Base-by-base conservation (phyloP, 2,329 filamentous ascomycete species). In the Neoarthrinium moseri region DNA sequence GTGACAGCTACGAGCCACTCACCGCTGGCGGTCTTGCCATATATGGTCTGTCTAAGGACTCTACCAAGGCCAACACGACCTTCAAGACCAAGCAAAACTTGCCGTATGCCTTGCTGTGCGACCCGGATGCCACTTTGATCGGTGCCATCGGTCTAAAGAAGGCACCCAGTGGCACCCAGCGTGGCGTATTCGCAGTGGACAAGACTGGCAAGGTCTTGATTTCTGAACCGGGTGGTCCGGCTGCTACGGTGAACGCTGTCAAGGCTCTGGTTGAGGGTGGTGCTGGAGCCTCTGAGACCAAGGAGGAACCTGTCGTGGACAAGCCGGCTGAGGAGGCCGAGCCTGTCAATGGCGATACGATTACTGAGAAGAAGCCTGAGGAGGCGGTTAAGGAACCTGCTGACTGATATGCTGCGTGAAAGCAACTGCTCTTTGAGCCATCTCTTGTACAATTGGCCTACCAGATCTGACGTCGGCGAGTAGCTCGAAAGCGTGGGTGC, bases 51-150 rank as follows among this genome's bases (percentile, higher is more conserved):
- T 95, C 89, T 51, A 81, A 81, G 56, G 94, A 97, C 72, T 87
- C 84, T 38, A 84, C 90, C 59, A 95, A 94, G 71, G 83, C 90
- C 59, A 99, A 99, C 74, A 91, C 89, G 20, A 89, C 83, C 36
- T 99, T 97, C 79, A 87, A 90, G 70, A 85, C 83, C 32, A 96
- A 95, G 74, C 89, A 97, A 68, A 89, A 87, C 52, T 80, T 97
- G 44, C 89, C 86, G 5, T 99, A 96, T 67, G 75, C 87, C 27
- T 81, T 99, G 36, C 80, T 99, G 32, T 97, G 91, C 71, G 91
- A 99, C 66, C 80, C 85, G 5, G 70, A 72, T 42, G 81, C 78
- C 22, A 83, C 81, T 3, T 78, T 99, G 48, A 95, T 97, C 58
- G 75, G 67, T 11, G 91, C 91, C 45, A 87, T 97, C 63, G 92